Base-by-base conservation (phyloP, 108 stramenopile genomes). In the Cyclotella kingstonii region DNA sequence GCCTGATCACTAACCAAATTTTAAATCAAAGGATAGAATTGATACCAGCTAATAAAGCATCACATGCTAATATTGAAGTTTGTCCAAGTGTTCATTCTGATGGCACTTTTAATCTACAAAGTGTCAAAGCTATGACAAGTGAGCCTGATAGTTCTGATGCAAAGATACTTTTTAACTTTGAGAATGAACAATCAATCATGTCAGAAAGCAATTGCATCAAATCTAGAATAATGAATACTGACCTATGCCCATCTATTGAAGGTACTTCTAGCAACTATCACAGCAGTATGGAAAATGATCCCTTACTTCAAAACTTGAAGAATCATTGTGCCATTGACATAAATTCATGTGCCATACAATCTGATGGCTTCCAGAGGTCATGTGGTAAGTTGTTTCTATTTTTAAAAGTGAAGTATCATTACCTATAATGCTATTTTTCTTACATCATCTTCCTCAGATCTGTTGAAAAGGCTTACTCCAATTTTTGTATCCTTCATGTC, bases 11-110 rank as follows among this genome's bases (percentile, higher is more conserved):
- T 5, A 17, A 3, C 8, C 2, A 15, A 33, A 52, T 5, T 33
- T 12, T 15, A 17, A 25, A 15, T 26, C 7, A 25, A 6, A 4
- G 47, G 25, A 49, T 49, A 26, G 31, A 42, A 45, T 7, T 33
- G 48, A 10, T 38, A 39, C 43, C 48, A 68, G 4, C 15, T 19
- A 10, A 6, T 31, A 22, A 38, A 19, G 41, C 57, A 44, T 26
- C 35, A 36, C 53, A 40, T 46, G 59, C 43, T 5, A 69, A 59
- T 26, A 59, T 69, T 23, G 68, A 69, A 46, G 59, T 36, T 21
- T 61, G 60, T 51, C 68, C 68, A 10, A 70, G 68, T 22, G 31
- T 43, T 15, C 29, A 54, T 35, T 70, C 59, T 22, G 68, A 53
- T 33, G 23, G 54, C n/a, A 47, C 35, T 47, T 39, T 36, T 33